phyloP scores from a whole-genome alignment of 306 rosid species.

The Quercus cerris region DNA sequence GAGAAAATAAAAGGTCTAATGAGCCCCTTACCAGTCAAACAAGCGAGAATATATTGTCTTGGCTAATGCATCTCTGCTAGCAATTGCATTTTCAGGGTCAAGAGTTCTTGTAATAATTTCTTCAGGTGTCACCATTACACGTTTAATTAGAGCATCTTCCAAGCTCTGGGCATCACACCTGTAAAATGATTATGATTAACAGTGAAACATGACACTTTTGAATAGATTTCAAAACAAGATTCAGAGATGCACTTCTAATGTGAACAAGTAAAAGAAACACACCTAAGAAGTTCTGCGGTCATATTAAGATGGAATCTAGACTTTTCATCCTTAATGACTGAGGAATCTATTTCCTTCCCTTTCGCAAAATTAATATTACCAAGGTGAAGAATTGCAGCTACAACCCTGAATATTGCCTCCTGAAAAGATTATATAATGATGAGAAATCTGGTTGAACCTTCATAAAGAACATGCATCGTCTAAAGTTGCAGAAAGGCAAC shows the following conservation, averaged over 20 bases:
- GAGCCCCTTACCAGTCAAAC: slow-evolving; percentile 81
- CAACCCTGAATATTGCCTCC: slow-evolving; percentile 94
- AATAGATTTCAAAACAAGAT: slow-evolving; percentile 3
- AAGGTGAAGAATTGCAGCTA: slow-evolving; percentile 92
- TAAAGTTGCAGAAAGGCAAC: slow-evolving; percentile 24
- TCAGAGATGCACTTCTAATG: not conserved
- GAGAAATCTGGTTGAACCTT: no score
- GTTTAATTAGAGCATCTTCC: slow-evolving; percentile 95
- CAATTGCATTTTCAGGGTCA: slow-evolving; percentile 86
- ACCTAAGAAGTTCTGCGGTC: slow-evolving; percentile 89
- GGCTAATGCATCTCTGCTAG: slow-evolving; percentile 94
- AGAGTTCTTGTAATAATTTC: slow-evolving; percentile 96
- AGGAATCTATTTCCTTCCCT: slow-evolving; percentile 90
- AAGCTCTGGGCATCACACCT: slow-evolving; percentile 92
- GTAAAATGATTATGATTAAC: no score
- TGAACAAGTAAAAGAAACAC: slow-evolving; percentile 14
- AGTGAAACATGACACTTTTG: not conserved
- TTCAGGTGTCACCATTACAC: slow-evolving; percentile 99
- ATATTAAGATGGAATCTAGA: slow-evolving; percentile 88
- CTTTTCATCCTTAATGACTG: slow-evolving; percentile 86
- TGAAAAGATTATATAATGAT: slow-evolving; percentile 35
- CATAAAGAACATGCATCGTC: slow-evolving; percentile 1
- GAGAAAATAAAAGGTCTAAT: no score
- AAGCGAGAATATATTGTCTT: slow-evolving; percentile 93
- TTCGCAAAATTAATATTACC: slow-evolving; percentile 92